Evolutionary conservation across 805 yeast genomes (phyloP).

Genomic region (Grigorovia yakushimaensis): DNA sequence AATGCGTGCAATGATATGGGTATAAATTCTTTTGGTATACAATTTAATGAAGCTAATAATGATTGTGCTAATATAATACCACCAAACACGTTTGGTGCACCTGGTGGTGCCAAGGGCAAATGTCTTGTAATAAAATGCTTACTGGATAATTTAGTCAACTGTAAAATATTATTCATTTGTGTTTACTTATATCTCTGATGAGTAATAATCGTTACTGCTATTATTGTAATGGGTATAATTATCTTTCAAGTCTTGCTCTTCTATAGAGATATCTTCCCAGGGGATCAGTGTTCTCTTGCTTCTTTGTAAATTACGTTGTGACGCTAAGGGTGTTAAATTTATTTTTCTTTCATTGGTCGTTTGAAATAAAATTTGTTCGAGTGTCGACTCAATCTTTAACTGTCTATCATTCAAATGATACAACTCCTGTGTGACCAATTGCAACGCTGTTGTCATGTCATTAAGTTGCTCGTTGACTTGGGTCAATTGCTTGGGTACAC

Average conservation of each 20-base stretch:
- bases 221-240: background rate
- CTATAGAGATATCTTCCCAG: constrained; percentile 19
- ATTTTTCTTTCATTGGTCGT: background rate
- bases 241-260: constrained; percentile 3
- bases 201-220: background rate
- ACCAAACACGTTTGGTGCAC: constrained; percentile 62
- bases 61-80: constrained; percentile 63
- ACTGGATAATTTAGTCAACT: constrained; percentile 11
- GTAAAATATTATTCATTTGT: constrained; percentile 4
- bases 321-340: background rate
- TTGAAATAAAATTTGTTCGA: background rate
- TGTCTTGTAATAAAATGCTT: constrained; percentile 17
- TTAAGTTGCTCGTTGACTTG: constrained; percentile 1
- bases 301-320: background rate
- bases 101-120: constrained; percentile 33
- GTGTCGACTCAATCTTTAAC: background rate
- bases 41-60: constrained; percentile 46
- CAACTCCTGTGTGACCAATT: background rate
- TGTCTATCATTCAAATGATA: background rate
- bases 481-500: background rate
- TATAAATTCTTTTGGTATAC: constrained; percentile 36
- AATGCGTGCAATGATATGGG: constrained; percentile 58
- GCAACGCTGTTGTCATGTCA: background rate
- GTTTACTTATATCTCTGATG: constrained; percentile 4
- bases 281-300: constrained; percentile 20